These are phyloP conservation scores for Suillus cothurnatus DNA, from an alignment of 768 basidiomycete species.

Conservation along the genomic window DNA sequence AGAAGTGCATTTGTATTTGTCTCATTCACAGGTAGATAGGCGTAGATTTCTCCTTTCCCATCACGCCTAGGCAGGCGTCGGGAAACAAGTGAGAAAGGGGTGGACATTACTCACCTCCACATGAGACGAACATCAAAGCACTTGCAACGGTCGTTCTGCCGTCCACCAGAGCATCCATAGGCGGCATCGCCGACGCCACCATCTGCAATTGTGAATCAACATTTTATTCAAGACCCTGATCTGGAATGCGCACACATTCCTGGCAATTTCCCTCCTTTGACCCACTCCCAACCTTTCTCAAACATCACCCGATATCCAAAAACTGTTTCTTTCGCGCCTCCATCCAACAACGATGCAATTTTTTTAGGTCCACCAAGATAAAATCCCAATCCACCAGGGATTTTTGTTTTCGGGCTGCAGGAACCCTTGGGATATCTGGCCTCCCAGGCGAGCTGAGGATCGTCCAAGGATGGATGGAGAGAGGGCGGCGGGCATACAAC, in stretches of 20 bases:
- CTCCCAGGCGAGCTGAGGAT: conserved; percentile 51
- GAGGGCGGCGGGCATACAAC: conserved; percentile 29
- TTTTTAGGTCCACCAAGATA: conserved; percentile 58
- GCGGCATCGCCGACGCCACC: conserved; percentile 59
- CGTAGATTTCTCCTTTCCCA: conserved; percentile 66
- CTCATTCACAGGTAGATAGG: conserved; percentile 59
- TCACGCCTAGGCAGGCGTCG: conserved; percentile 39
- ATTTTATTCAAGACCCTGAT: not conserved
- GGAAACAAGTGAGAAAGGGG: not conserved
- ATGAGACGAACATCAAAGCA: conserved; percentile 74
- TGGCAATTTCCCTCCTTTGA: conserved; percentile 77
- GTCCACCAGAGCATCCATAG: conserved; percentile 69
- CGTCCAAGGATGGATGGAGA: conserved; percentile 14
- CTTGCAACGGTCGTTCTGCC: conserved; percentile 59
- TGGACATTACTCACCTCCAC: conserved; percentile 58
- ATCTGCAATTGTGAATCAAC: conserved; percentile 33
- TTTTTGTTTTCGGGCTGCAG: conserved; percentile 53
- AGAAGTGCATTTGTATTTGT: conserved; percentile 46
- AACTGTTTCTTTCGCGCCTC: conserved; percentile 53
- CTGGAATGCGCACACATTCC: conserved; percentile 58
- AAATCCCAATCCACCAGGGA: conserved; percentile 70
- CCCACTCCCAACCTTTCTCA: conserved; percentile 62
- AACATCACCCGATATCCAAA: conserved; percentile 72
- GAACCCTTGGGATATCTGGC: conserved; percentile 62
- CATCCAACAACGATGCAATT: conserved; percentile 40